Conservation (phyloP, 768 basidiomycete genomes). For the Boletus sp. region DNA sequence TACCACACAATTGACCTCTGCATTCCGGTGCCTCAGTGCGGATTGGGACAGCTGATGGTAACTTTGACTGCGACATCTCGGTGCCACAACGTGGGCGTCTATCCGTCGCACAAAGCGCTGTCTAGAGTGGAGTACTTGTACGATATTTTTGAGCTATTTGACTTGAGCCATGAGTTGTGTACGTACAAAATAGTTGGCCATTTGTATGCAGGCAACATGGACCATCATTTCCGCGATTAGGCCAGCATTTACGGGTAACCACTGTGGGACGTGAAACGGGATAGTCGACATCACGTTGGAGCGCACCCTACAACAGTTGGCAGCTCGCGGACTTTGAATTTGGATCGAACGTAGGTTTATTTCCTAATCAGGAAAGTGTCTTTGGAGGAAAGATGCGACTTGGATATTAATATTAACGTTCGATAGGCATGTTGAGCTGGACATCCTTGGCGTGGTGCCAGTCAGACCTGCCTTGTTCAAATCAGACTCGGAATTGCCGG, state of each 20-base stretch:
- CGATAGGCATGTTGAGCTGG: too few relatives aligned
- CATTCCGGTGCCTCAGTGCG: background rate
- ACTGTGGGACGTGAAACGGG: too few relatives aligned
- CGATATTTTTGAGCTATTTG: too few relatives aligned
- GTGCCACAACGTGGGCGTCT: background rate
- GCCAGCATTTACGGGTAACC: too few relatives aligned
- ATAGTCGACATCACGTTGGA: background rate
- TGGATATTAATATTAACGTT: background rate
- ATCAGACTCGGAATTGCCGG: background rate
- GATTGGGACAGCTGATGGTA: too few relatives aligned
- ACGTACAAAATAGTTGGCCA: too few relatives aligned
- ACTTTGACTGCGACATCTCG: background rate
- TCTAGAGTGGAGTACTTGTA: too few relatives aligned
- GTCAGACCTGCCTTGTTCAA: background rate
- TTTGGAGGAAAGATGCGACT: background rate
- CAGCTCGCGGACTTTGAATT: background rate
- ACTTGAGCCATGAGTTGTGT: background rate
- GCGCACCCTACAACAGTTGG: conserved; percentile 9
- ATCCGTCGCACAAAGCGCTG: too few relatives aligned
- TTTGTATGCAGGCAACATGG: background rate
- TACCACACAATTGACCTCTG: background rate
- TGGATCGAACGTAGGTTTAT: background rate
- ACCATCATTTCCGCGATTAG: background rate
- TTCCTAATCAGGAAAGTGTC: background rate
- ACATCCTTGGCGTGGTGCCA: too few relatives aligned